Evolutionary conservation across 2,329 filamentous ascomycete genomes (phyloP).

Genomic region (Didymellaceae sp.): DNA sequence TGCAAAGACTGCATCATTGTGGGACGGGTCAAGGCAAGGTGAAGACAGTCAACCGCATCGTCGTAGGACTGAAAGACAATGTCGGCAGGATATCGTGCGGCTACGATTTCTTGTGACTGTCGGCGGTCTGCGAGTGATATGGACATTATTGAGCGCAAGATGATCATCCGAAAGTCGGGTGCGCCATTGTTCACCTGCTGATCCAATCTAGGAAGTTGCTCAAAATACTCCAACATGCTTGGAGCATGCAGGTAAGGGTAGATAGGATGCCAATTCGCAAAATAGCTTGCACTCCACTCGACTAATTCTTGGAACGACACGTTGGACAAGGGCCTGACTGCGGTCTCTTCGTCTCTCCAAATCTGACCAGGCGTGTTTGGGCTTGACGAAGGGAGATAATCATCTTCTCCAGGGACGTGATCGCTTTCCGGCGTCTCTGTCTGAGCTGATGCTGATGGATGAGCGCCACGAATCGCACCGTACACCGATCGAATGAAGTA

Average conservation of each 20-base stretch:
- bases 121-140: conserved; percentile 62
- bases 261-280: conserved; percentile 64
- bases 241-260: conserved; percentile 65
- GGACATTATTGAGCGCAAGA: conserved; percentile 59
- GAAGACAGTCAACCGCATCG: conserved; percentile 58
- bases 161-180: conserved; percentile 48
- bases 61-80: conserved; percentile 59
- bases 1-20: conserved; percentile 56
- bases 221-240: conserved; percentile 56
- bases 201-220: conserved; percentile 50
- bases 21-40: conserved; percentile 55
- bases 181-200: conserved; percentile 31
- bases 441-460: conserved; percentile 23
- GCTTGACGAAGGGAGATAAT: conserved; percentile 51
- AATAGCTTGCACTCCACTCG: conserved; percentile 60
- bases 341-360: conserved; percentile 45
- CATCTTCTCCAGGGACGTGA: conserved; percentile 65
- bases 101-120: conserved; percentile 42
- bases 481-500: conserved; percentile 65
- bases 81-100: conserved; percentile 48
- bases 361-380: conserved; percentile 26
- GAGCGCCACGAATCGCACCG: conserved; percentile 51
- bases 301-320: conserved; percentile 59
- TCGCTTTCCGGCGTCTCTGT: conserved; percentile 40
- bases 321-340: conserved; percentile 8